Percentiles rank a stretch among this genome's conserved stretches.
phyloP scores from a whole-genome alignment of 2,329 filamentous ascomycete genomes.

The Cytospora piceicola region DNA sequence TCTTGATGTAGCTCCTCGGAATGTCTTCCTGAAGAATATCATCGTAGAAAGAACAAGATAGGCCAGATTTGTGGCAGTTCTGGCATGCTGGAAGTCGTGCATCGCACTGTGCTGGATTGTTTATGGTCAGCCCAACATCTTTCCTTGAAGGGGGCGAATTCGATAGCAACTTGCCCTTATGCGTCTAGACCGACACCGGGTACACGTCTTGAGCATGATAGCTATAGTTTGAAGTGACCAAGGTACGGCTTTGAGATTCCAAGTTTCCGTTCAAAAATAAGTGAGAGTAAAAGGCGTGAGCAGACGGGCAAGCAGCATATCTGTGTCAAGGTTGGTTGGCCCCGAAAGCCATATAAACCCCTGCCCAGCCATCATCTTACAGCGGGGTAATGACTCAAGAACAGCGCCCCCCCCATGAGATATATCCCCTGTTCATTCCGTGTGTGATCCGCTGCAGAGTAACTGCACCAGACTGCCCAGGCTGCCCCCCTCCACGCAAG shows the following conservation, averaged over 20 bases:
- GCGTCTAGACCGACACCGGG: constrained; percentile 20
- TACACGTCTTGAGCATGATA: constrained; percentile 26
- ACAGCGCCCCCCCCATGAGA: neutral
- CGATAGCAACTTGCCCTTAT: constrained; percentile 12
- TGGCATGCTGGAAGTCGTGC: constrained; percentile 21
- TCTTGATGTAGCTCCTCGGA: constrained; percentile 22
- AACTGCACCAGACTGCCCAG: neutral
- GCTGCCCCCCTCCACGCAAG: no score
- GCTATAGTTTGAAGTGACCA: neutral
- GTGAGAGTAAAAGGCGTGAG: neutral
- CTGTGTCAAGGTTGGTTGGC: constrained; percentile 10
- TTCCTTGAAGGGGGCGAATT: neutral
- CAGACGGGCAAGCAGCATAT: neutral
- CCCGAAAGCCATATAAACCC: neutral
- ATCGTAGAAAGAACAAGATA: constrained; percentile 22
- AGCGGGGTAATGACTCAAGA: constrained; percentile 17
- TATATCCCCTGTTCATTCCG: neutral
- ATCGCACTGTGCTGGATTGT: constrained; percentile 20
- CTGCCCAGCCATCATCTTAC: neutral
- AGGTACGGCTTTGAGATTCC: neutral
- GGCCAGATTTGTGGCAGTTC: constrained; percentile 20
- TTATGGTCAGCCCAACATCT: neutral
- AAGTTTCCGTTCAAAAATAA: neutral
- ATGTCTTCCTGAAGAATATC: constrained; percentile 21
- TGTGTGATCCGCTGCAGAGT: neutral